Evolutionary conservation across 2,329 filamentous ascomycete species (phyloP), one percentile per base, ranked within the genome.

Genomic region (Fusarium sp.): DNA sequence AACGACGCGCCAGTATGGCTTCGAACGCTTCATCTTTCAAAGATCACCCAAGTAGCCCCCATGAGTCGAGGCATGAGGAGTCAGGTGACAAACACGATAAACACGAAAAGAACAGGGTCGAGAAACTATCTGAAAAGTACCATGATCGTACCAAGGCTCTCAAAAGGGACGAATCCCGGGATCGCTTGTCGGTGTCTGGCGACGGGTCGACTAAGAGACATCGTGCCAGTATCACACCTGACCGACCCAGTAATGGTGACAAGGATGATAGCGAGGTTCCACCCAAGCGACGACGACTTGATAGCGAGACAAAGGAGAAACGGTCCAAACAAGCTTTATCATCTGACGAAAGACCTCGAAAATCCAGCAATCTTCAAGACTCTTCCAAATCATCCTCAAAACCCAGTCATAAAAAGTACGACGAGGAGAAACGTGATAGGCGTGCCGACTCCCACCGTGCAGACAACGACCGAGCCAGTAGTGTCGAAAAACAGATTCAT

Each of bases 111-210:
- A 73, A 83, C 26, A 85, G 68, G 48, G 67, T 63, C 26, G 77
- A 79, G 36, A 79, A 85, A 63, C 70, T 81, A 45, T 84, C 85
- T 3, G 89, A 91, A 69, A 90, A 87, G 66, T 87, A 89, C 63
- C 87, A 89, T 63, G 89, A 91, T 70, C 85, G 89, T 59, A 88
- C 89, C 28, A 90, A 91, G 75, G 87, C 89, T 24, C 79, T 91
- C 18, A 91, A 90, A 78, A 85, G 89, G 65, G 89, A 92, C 69
- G 89, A 90, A 70, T 90, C 89, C 7, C 86, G 86, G 59, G 90
- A 92, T 68, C 84, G 86, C 36, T 79, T 87, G 18, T 85, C 85
- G 14, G 83, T 86, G 51, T 83, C 86, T 13, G 84, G 85, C 20
- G 90, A 91, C 33, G 83, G 81, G 59, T 82, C 87, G 12, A 79